Base-by-base conservation (phyloP, 2,329 filamentous ascomycete genomes). In the Clathrospora elynae region DNA sequence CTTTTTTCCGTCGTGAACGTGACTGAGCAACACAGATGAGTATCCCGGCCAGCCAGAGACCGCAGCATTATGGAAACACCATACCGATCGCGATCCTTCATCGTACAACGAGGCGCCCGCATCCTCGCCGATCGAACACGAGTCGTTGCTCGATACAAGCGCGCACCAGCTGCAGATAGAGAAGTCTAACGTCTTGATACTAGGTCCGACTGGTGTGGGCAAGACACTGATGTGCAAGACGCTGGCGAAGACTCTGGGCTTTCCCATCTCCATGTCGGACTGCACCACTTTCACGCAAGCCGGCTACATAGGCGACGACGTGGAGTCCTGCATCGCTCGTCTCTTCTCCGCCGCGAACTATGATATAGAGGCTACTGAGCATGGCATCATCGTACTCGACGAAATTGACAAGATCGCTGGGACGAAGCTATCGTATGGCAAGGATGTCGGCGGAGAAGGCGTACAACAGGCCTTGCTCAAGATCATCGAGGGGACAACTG, bases 321-420 rank as follows among this genome's bases (percentile, higher is more conserved):
- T 92, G n/a, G 93, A 99, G 66, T 86, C 89, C 1, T 96, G 92
- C 59, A 90, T 99, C 26, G 90, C 96, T 63, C 81, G 93, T 30
- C 78, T 99, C 17, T 78, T 99, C 7, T 88, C 95, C 41, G 90
- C 95, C 46, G 85, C 92, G 6, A 92, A 95, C 67, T 95, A 95
- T 69, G 88, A 95, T 57, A 82, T 93, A 18, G 83, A 84, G 45
- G 84, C 86, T 40, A 86, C 90, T 6, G 92, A 99, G 66, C 83
- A 88, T 38, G 93, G 93, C 4, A 97, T 99, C 42, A 90, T 99
- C 32, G 93, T 95, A 42, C 78, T 99, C 13, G 93, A 99, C 59
- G 93, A 99, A 72, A 90, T 99, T 41, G 93, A 99, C 75, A 99
- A 99, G 73, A 91, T 97, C 45, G 91, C 93, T 2, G 88, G 88